Base-by-base conservation (phyloP, 2,329 filamentous ascomycete genomes). In the Rhinocladiella mackenziei region DNA sequence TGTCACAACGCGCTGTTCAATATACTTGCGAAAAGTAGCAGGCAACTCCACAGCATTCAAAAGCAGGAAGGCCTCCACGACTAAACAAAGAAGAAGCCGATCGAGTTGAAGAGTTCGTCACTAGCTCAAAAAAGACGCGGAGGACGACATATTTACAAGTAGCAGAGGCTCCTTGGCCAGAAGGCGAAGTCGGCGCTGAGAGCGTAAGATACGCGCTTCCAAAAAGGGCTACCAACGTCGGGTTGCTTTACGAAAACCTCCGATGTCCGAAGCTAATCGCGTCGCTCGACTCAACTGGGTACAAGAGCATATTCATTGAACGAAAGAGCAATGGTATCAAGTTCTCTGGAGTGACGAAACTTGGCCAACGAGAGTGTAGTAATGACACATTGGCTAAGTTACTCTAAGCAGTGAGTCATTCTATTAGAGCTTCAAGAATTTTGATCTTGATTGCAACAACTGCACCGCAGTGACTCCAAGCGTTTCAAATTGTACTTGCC, bases 291-390 rank as follows among this genome's bases (percentile, higher is more conserved):
- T 26, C 7, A 7, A 26, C 7, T 26, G 23, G 23, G 23, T 39
- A 22, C 17, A 11, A 18, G 26, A 39, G 19, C 25, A 40, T 45
- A 25, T 40, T 5, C 11, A 9, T 17, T 39, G 28, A 29, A 41
- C 34, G 22, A n/a, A 28, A 19, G 26, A 39, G n/a, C 11, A 45
- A 19, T 45, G 18, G 42, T 22, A 23, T n/a, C n/a, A 25, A 15
- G 48, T 56, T 19, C 45, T 57, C 22, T 57, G 48, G 49, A 50
- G 37, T 20, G 45, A 58, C 39, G 47, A 58, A 32, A 57, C 48
- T 2, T 58, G 49, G 53, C n/a, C n/a, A n/a, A n/a, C n/a, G n/a
- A n/a, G n/a, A n/a, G n/a, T n/a, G n/a, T n/a, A n/a, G n/a, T n/a
- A n/a, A n/a, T n/a, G n/a, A n/a, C n/a, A n/a, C n/a, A n/a, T n/a